Conservation (phyloP, 495 filamentous ascomycete genomes). For the Aspergillus nanangensis region DNA sequence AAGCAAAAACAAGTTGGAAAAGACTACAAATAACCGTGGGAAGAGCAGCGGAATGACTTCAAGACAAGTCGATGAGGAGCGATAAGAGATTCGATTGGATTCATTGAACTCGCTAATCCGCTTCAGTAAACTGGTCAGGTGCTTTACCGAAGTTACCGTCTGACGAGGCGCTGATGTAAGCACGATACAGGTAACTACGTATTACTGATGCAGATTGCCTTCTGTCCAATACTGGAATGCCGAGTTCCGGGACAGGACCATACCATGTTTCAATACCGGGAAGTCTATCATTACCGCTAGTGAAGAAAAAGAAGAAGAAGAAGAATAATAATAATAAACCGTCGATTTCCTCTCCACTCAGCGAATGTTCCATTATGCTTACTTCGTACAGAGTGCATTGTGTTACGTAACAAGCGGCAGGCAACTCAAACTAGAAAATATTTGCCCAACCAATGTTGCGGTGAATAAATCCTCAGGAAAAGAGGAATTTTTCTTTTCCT, state of each 20-base stretch:
- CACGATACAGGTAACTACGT: not conserved
- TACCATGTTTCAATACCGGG: too few relatives aligned
- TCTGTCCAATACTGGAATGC: too few relatives aligned
- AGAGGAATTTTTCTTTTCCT: too few relatives aligned
- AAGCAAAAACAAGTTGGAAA: not conserved
- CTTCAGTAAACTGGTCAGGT: not conserved
- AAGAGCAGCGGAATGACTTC: not conserved
- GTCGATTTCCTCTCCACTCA: too few relatives aligned
- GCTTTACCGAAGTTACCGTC: not conserved
- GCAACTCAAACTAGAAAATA: too few relatives aligned
- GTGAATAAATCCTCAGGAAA: not conserved
- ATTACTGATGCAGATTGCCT: slow-evolving; percentile 3
- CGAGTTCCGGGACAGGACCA: slow-evolving; percentile 7
- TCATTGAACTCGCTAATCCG: not conserved
- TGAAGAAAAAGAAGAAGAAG: too few relatives aligned
- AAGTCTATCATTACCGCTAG: too few relatives aligned
- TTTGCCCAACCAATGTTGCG: not conserved
- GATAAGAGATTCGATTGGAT: slow-evolving; percentile 2
- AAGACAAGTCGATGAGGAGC: slow-evolving; percentile 6
- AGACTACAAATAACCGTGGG: not conserved
- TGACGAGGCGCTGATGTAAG: not conserved
- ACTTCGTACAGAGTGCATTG: too few relatives aligned
- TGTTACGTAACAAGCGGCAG: not conserved
- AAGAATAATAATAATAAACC: too few relatives aligned
- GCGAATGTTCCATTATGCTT: not conserved